Percentiles rank a stretch among this genome's conserved stretches.
Evolutionary conservation across 768 basidiomycete species (phyloP).

Genomic region (Agaricus sinodeliciosus): DNA sequence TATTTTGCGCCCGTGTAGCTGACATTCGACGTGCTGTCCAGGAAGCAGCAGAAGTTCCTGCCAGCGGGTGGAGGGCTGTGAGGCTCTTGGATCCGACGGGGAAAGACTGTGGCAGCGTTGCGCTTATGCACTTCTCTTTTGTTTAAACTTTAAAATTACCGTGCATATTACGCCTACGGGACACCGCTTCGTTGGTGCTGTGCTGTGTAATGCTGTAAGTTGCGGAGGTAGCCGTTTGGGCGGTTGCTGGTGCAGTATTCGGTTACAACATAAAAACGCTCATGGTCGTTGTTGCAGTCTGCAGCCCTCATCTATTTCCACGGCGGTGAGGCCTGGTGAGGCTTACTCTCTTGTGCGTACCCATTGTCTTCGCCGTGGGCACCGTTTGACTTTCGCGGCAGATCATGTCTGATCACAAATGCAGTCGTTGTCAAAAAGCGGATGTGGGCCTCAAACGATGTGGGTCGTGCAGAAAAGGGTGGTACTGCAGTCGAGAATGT

Average conservation of each 20-base stretch:
- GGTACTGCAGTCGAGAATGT: slow-evolving; percentile 27
- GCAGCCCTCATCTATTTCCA: too few species aligned
- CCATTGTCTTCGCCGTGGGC: not conserved
- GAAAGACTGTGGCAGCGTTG: slow-evolving; percentile 37
- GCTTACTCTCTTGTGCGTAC: not conserved
- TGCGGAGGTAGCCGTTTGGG: too few species aligned
- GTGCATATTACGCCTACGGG: not conserved
- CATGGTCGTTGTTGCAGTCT: too few species aligned
- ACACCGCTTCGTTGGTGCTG: too few species aligned
- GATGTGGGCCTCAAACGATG: slow-evolving; percentile 11
- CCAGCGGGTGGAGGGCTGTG: slow-evolving; percentile 33
- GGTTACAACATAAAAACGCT: too few species aligned
- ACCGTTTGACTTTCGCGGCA: not conserved
- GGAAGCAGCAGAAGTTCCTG: too few species aligned
- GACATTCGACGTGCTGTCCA: slow-evolving; percentile 27
- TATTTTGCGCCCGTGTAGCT: slow-evolving; percentile 47
- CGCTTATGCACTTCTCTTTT: slow-evolving; percentile 26
- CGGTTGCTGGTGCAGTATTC: too few species aligned
- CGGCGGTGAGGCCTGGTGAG: too few species aligned
- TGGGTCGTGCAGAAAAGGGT: slow-evolving; percentile 18
- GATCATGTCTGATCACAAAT: not conserved
- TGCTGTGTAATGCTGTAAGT: too few species aligned
- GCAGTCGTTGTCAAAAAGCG: not conserved
- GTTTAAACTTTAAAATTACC: not conserved
- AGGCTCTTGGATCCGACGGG: slow-evolving; percentile 46